Evolutionary conservation across 2,329 filamentous ascomycete species (phyloP).

Genomic region (Pleomassaria siparia): DNA sequence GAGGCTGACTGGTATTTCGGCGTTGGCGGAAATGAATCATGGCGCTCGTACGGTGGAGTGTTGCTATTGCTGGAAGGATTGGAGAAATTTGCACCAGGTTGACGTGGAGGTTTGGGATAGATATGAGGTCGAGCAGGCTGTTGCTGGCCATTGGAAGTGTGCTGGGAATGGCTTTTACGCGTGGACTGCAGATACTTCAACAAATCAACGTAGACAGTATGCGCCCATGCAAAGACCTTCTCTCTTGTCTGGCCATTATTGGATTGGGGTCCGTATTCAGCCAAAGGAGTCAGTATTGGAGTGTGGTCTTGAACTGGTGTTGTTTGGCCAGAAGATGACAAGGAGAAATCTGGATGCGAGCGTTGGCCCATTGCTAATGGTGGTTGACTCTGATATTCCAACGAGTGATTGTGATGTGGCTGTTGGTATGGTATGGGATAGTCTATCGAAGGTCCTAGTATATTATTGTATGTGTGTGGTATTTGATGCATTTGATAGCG

Average conservation of each 20-base stretch:
- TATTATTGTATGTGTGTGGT: constrained; percentile 25
- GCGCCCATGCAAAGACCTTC: constrained; percentile 49
- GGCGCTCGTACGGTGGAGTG: constrained; percentile 40
- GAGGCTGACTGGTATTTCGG: constrained; percentile 15
- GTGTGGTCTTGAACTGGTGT: constrained; percentile 29
- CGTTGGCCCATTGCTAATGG: constrained; percentile 25
- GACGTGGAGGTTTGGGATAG: constrained; percentile 62
- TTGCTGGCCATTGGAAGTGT: constrained; percentile 44
- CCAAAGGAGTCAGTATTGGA: constrained; percentile 18
- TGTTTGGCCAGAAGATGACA: constrained; percentile 32
- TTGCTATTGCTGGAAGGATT: constrained; percentile 21
- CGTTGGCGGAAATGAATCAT: constrained; percentile 26
- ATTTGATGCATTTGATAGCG: constrained; percentile 28
- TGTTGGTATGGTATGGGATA: constrained; percentile 27
- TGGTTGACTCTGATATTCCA: constrained; percentile 31
- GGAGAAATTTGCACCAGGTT: constrained; percentile 55
- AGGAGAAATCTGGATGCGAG: constrained; percentile 19
- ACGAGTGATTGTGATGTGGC: constrained; percentile 21
- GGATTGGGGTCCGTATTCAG: constrained; percentile 46
- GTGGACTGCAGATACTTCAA: constrained; percentile 52
- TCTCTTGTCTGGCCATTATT: constrained; percentile 48
- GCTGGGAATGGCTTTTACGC: constrained; percentile 42
- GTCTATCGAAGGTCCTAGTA: constrained; percentile 24
- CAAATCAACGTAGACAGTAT: constrained; percentile 52
- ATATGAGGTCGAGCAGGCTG: constrained; percentile 56